Evolutionary conservation across 177 flowering plant species (phyloP).

Genomic region (Telopea speciosissima): DNA sequence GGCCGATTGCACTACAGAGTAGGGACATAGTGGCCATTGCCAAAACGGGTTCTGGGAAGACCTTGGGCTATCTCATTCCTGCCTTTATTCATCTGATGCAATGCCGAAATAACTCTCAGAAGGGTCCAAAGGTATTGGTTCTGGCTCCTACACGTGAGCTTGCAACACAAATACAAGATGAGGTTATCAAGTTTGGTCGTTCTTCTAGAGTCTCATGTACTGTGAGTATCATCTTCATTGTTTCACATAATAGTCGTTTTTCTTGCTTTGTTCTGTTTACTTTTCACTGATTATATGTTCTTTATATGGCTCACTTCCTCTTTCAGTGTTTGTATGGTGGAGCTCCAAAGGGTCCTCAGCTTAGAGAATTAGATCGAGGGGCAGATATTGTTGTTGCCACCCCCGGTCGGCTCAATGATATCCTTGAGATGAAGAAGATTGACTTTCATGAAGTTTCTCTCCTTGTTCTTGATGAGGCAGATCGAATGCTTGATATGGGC

Average conservation of each 20-base stretch:
- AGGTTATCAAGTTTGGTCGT: slow-evolving; percentile 75
- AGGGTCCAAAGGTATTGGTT: slow-evolving; percentile 85
- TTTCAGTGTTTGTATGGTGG: slow-evolving; percentile 92
- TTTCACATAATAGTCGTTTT: background rate
- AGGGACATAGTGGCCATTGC: slow-evolving; percentile 91
- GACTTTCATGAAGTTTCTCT: slow-evolving; percentile 73
- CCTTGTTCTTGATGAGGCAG: slow-evolving; percentile 97
- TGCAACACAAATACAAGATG: slow-evolving; percentile 92
- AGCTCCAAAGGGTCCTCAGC: slow-evolving; percentile 78
- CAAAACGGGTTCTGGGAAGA: slow-evolving; percentile 93
- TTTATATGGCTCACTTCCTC: slow-evolving; percentile 1
- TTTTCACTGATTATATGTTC: background rate
- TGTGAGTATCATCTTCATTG: slow-evolving; percentile 26
- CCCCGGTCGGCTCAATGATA: slow-evolving; percentile 96
- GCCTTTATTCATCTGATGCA: slow-evolving; percentile 66
- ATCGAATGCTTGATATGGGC: slow-evolving; percentile 99
- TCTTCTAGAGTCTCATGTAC: slow-evolving; percentile 76
- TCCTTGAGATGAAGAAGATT: slow-evolving; percentile 78
- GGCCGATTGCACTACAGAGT: slow-evolving; percentile 82
- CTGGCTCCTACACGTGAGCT: slow-evolving; percentile 91
- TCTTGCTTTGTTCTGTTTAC: background rate
- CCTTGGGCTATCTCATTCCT: slow-evolving; percentile 86
- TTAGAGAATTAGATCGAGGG: slow-evolving; percentile 77
- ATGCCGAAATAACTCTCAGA: slow-evolving; percentile 49
- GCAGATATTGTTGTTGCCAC: slow-evolving; percentile 95